Evolutionary conservation across 2,329 filamentous ascomycete species (phyloP).

Genomic region (Leptosphaerulina australis): DNA sequence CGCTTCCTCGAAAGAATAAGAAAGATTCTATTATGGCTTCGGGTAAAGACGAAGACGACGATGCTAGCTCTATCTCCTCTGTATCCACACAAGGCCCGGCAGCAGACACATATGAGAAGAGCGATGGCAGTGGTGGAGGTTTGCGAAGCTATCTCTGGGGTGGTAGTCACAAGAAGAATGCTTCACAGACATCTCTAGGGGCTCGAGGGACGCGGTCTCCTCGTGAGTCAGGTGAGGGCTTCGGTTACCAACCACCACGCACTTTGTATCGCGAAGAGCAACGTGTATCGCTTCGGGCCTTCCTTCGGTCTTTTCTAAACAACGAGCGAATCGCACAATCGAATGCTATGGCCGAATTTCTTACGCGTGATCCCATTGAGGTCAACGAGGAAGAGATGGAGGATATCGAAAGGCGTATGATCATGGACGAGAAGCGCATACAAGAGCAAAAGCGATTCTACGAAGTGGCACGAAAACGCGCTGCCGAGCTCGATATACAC

Average conservation of each 20-base stretch:
- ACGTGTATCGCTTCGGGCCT: constrained; percentile 87
- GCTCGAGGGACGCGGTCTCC: constrained; percentile 34
- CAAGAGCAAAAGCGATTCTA: constrained; percentile 95
- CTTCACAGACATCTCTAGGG: constrained; percentile 49
- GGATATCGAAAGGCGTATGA: constrained; percentile 79
- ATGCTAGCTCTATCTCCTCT: constrained; percentile 81
- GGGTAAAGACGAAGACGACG: constrained; percentile 68
- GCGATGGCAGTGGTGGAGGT: constrained; percentile 48
- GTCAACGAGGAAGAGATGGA: constrained; percentile 81
- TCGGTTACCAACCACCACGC: constrained; percentile 51
- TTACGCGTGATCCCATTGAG: constrained; percentile 73
- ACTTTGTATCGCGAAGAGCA: constrained; percentile 86
- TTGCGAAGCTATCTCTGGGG: constrained; percentile 53
- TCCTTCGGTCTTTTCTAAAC: constrained; percentile 82
- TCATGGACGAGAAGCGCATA: constrained; percentile 83
- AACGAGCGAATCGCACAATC: constrained; percentile 85
- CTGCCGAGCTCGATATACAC: constrained; percentile 92
- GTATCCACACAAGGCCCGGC: constrained; percentile 69
- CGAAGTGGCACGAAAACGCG: constrained; percentile 88
- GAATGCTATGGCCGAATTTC: constrained; percentile 81
- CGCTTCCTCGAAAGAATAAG: constrained; percentile 91
- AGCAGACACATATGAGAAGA: constrained; percentile 45
- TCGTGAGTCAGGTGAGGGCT: constrained; percentile 41
- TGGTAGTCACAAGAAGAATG: constrained; percentile 50
- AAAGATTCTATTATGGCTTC: constrained; percentile 67